Percentiles rank a stretch among this genome's conserved stretches.
These are phyloP conservation scores for Chytriomyces confervae DNA, from an alignment of 192 early-diverging fungal species.

Conservation along the genomic window DNA sequence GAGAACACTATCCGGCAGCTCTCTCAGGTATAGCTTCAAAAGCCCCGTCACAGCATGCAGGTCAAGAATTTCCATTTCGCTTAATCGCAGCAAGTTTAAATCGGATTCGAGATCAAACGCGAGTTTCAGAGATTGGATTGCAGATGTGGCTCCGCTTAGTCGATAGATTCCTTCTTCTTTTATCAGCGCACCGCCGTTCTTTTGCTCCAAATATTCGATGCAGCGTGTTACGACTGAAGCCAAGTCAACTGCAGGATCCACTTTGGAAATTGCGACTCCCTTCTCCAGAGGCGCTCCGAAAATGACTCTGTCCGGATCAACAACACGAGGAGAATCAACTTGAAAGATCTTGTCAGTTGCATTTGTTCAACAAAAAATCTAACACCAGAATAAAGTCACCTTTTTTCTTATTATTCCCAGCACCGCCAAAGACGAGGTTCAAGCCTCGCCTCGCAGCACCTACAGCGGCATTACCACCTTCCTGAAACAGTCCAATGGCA, in stretches of 20 bases:
- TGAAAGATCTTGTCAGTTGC: slow-evolving; percentile 87
- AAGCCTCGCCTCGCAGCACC: slow-evolving; percentile 23
- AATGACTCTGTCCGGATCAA: slow-evolving; percentile 48
- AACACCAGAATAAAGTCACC: neutral
- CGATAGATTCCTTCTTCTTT: slow-evolving; percentile 95
- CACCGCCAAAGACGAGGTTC: slow-evolving; percentile 22
- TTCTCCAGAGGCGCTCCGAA: slow-evolving; percentile 89
- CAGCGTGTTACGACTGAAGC: slow-evolving; percentile 93
- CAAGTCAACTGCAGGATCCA: slow-evolving; percentile 77
- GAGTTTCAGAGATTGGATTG: slow-evolving; percentile 77
- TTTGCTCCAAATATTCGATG: slow-evolving; percentile 89
- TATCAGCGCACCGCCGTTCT: slow-evolving; percentile 3
- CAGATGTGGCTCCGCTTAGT: slow-evolving; percentile 76
- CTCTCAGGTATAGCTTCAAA: slow-evolving; percentile 91
- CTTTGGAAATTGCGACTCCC: slow-evolving; percentile 71
- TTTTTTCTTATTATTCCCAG: neutral
- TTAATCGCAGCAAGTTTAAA: slow-evolving; percentile 62
- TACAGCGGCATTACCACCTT: slow-evolving; percentile 21
- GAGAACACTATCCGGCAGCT: slow-evolving; percentile 77
- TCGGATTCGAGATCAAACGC: slow-evolving; percentile 84
- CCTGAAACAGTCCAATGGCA: slow-evolving; percentile 20
- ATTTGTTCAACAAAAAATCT: slow-evolving; percentile 75
- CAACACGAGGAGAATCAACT: neutral
- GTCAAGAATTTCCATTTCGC: slow-evolving; percentile 68
- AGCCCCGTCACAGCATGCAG: slow-evolving; percentile 91